Conservation (phyloP, 1,139 yeast genomes). For the Blastobotrys buckinghamii region DNA sequence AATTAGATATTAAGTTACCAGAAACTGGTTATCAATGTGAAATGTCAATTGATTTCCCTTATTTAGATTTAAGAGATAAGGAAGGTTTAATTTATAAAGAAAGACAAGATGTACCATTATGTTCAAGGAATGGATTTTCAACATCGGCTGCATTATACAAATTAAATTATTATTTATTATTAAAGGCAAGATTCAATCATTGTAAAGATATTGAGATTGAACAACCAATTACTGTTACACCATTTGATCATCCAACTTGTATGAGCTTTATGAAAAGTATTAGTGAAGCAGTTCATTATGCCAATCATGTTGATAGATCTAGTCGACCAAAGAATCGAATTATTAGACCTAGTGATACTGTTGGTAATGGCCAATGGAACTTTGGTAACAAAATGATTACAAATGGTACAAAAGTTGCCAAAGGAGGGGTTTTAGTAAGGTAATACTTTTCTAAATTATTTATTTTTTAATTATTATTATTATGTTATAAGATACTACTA, state of each 20-base stretch:
- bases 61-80: constrained; percentile 24
- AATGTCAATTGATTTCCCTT: constrained; percentile 31
- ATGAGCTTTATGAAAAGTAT: constrained; percentile 33
- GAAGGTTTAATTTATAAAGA: constrained; percentile 32
- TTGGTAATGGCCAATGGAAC: background rate
- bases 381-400: constrained; percentile 4
- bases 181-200: constrained; percentile 35
- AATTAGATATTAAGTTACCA: constrained; percentile 28
- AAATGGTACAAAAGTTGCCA: constrained; percentile 4
- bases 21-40: constrained; percentile 28
- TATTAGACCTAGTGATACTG: constrained; percentile 15
- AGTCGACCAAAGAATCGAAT: constrained; percentile 14
- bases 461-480: background rate
- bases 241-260: constrained; percentile 37
- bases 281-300: constrained; percentile 32
- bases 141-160: constrained; percentile 34
- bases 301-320: constrained; percentile 31
- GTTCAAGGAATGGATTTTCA: constrained; percentile 34
- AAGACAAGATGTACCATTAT: constrained; percentile 33
- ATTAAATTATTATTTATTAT: constrained; percentile 30
- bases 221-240: constrained; percentile 34
- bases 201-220: constrained; percentile 37
- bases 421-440: constrained; percentile 5
- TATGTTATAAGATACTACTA: no score
- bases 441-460: background rate